Evolutionary conservation across 1,139 yeast genomes (phyloP).

Genomic region (Geotrichum macrosporum): DNA sequence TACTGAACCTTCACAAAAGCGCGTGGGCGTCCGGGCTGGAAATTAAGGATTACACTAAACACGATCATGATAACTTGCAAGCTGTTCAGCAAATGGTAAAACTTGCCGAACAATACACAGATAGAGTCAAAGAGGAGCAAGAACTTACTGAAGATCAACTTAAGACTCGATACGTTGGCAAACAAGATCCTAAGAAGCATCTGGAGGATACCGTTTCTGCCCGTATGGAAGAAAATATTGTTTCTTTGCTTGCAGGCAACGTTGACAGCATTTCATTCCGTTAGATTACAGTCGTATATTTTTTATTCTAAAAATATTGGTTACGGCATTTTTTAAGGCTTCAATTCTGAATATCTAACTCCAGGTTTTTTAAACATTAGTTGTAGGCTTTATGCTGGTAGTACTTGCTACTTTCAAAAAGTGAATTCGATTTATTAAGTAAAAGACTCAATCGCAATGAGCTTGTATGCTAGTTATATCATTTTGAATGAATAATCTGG

Average conservation of each 20-base stretch:
- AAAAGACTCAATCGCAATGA: too few species aligned
- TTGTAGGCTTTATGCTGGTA: too few species aligned
- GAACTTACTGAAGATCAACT: constrained; percentile 83
- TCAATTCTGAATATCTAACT: too few species aligned
- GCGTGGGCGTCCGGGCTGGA: constrained; percentile 96
- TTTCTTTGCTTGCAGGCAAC: constrained; percentile 79
- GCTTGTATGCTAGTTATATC: too few species aligned
- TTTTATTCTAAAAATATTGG: neutral
- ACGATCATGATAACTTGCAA: constrained; percentile 70
- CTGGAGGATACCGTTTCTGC: constrained; percentile 82
- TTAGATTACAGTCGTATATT: constrained; percentile 20
- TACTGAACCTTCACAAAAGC: constrained; percentile 87
- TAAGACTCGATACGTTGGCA: constrained; percentile 94
- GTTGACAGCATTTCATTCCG: constrained; percentile 65
- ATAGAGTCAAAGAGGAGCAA: constrained; percentile 88
- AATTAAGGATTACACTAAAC: constrained; percentile 69
- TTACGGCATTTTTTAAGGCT: neutral
- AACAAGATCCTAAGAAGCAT: constrained; percentile 98
- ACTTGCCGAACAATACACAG: constrained; percentile 85
- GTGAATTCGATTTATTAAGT: too few species aligned
- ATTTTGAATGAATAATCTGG: too few species aligned
- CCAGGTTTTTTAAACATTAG: too few species aligned
- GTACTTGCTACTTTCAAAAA: too few species aligned
- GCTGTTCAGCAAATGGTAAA: constrained; percentile 78
- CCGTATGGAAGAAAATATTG: constrained; percentile 84